phyloP scores from a whole-genome alignment of 805 yeast genomes.

The Sugiyamaella boreocaroliniensis region DNA sequence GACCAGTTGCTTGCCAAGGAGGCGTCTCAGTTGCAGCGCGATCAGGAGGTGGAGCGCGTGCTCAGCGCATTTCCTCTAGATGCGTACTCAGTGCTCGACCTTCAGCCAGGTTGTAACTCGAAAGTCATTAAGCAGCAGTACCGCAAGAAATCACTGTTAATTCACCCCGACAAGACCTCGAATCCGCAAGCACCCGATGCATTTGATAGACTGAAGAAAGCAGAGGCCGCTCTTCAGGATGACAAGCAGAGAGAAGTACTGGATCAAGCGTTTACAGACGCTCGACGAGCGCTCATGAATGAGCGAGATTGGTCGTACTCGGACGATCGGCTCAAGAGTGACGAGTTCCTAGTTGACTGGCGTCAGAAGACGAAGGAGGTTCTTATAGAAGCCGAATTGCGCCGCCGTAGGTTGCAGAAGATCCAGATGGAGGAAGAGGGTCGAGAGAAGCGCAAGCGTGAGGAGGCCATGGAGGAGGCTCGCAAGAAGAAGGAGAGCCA shows the following conservation, averaged over 20 bases:
- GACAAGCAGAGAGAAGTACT: conserved; percentile 37
- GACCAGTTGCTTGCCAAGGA: conserved; percentile 28
- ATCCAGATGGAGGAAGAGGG: conserved; percentile 39
- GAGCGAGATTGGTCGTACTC: conserved; percentile 34
- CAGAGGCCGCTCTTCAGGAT: conserved; percentile 40
- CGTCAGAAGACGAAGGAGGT: conserved; percentile 37
- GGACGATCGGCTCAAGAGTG: conserved; percentile 34
- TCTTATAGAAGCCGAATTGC: conserved; percentile 42
- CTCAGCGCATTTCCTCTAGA: conserved; percentile 43
- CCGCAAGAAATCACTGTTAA: conserved; percentile 52
- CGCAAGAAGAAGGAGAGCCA: conserved; percentile 35
- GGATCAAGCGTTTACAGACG: conserved; percentile 40
- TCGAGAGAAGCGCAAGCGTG: conserved; percentile 31
- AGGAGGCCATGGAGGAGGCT: conserved; percentile 30
- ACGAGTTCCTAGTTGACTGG: conserved; percentile 37
- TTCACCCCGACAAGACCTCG: conserved; percentile 62
- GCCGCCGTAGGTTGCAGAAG: conserved; percentile 38
- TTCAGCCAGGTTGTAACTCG: conserved; percentile 37
- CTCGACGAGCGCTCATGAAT: conserved; percentile 34
- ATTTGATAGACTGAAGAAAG: conserved; percentile 52
- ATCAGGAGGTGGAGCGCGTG: conserved; percentile 52
- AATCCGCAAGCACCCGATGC: conserved; percentile 57
- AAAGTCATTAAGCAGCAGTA: conserved; percentile 41
- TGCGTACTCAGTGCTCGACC: conserved; percentile 47
- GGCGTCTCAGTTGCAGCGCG: conserved; percentile 30